Conservation (phyloP, 2,329 filamentous ascomycete species). For the Pseudogymnoascus sp. region DNA sequence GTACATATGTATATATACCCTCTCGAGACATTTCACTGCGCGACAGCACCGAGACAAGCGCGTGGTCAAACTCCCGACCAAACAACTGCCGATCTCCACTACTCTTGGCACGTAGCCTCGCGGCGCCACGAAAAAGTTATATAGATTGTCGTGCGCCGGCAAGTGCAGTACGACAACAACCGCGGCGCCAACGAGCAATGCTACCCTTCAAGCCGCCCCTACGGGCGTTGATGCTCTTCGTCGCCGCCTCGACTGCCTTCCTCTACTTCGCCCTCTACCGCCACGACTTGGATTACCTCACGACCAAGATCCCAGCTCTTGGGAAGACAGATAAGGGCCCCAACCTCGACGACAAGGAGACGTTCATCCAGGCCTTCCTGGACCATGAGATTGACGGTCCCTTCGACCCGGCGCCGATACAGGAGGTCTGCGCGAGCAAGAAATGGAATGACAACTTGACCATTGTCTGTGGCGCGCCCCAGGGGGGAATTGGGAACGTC, state of each 20-base stretch:
- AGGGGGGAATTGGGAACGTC: constrained; percentile 38
- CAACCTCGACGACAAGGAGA: neutral
- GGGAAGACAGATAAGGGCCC: neutral
- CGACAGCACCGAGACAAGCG: neutral
- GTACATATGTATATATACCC: neutral
- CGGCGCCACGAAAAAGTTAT: neutral
- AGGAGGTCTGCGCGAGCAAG: constrained; percentile 29
- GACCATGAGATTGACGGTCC: constrained; percentile 19
- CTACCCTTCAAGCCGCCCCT: neutral
- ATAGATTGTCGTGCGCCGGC: neutral
- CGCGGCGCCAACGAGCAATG: neutral
- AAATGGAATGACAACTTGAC: constrained; percentile 36
- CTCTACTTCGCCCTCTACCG: neutral
- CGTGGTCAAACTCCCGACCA: neutral
- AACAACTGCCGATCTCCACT: neutral
- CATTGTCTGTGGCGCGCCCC: constrained; percentile 36
- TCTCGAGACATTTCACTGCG: neutral
- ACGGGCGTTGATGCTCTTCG: neutral
- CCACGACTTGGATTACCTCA: neutral
- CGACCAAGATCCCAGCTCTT: neutral
- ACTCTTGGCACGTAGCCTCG: neutral
- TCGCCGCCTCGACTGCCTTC: neutral
- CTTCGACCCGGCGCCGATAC: constrained; percentile 15
- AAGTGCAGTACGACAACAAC: neutral
- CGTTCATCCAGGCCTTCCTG: constrained; percentile 15